Evolutionary conservation across 2,329 filamentous ascomycete species (phyloP), one percentile per base, ranked within the genome.

Genomic region (Trichoderma breve): DNA sequence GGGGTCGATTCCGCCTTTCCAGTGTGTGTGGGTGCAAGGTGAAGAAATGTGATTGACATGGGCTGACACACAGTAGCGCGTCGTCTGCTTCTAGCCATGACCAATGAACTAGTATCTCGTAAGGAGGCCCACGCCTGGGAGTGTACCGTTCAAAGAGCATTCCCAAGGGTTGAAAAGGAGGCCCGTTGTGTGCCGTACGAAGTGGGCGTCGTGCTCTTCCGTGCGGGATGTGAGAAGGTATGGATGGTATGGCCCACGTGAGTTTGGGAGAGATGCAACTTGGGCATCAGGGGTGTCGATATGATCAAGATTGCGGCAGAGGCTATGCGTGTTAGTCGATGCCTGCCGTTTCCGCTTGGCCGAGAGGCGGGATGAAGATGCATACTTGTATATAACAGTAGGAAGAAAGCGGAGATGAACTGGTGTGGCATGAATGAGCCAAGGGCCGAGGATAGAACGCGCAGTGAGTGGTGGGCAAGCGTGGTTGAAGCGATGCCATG

Each of bases 31-130:
- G 53, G 15, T 60, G 61, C 53, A 30, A 71, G 47, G 62, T 61
- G 53, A 66, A 63, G 36, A 51, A 72, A 43, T 72, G 70, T 72
- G 70, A 72, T 63, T 34, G 70, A 43, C 70, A 72, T 72, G 70
- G 71, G 71, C 67, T 64, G 55, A 57, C 65, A 39, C 64, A 70
- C 71, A 72, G 71, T 72, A 72, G 71, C 66, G 71, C 28, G 71
- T 26, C 58, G 71, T 36, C 21, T 70, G 65, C 58, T 67, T n/a
- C 58, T 18, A 24, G 39, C 6, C 15, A 72, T 51, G 47, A 36
- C 71, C 71, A 72, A 72, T 72, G 32, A 64, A 55, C n/a, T 51
- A 51, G 32, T 28, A 43, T 55, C 21, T 60, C 24, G 36, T 14
- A 30, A 39, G 21, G 57, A 47, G 64, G 51, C 55, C 53, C 57